Conservation (phyloP, 2,329 filamentous ascomycete species). For the Fusarium protoensiforme region DNA sequence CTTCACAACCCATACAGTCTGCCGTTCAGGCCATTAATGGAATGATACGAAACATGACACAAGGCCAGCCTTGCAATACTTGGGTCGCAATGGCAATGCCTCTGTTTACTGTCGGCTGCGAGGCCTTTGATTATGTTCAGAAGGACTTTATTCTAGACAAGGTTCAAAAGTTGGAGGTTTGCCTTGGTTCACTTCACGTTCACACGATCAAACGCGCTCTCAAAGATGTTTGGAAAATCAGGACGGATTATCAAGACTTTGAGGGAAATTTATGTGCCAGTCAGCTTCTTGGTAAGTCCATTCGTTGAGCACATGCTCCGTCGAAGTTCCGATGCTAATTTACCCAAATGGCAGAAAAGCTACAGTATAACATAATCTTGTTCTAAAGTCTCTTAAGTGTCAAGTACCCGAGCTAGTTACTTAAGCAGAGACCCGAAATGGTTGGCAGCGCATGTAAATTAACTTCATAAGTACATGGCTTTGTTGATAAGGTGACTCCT, state of each 20-base stretch:
- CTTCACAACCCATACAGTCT: slow-evolving; percentile 24
- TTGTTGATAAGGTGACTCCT: background rate
- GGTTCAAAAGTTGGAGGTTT: slow-evolving; percentile 39
- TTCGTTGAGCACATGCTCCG: background rate
- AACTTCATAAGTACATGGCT: background rate
- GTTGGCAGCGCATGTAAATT: background rate
- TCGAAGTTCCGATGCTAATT: background rate
- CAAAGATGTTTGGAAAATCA: slow-evolving; percentile 42
- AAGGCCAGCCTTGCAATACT: slow-evolving; percentile 44
- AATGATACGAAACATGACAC: slow-evolving; percentile 43
- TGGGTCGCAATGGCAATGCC: slow-evolving; percentile 48
- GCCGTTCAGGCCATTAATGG: slow-evolving; percentile 31
- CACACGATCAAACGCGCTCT: slow-evolving; percentile 39
- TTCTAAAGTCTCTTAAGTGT: slow-evolving; percentile 26
- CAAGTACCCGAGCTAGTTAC: background rate
- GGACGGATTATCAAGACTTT: slow-evolving; percentile 27
- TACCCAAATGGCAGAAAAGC: slow-evolving; percentile 17
- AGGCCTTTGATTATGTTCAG: slow-evolving; percentile 35
- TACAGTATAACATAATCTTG: slow-evolving; percentile 44
- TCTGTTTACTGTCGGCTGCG: slow-evolving; percentile 43
- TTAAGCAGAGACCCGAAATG: background rate
- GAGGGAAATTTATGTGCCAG: slow-evolving; percentile 35
- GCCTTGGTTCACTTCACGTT: slow-evolving; percentile 42
- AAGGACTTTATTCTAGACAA: slow-evolving; percentile 40
- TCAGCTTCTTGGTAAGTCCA: slow-evolving; percentile 35